Conservation (phyloP, 768 basidiomycete species). For the Lanmaoa pseudosensibilis region DNA sequence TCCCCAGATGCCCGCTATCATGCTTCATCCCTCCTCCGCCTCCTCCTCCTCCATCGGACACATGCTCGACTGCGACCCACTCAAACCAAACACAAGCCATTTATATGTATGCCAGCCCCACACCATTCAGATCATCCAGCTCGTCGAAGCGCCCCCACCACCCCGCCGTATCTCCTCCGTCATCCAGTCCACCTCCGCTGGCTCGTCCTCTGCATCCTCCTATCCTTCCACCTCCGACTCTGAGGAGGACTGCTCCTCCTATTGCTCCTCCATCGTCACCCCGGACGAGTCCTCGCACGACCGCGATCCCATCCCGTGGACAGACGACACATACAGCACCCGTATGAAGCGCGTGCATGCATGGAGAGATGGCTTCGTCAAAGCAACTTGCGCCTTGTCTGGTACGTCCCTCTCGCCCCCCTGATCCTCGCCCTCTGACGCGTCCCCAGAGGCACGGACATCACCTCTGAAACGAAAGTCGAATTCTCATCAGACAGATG, state of each 20-base stretch:
- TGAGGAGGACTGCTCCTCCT: constrained; percentile 59
- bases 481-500: constrained; percentile 41
- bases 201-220: constrained; percentile 40
- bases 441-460: constrained; percentile 20
- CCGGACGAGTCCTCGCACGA: constrained; percentile 37
- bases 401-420: constrained; percentile 35
- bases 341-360: constrained; percentile 68
- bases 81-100: constrained; percentile 40
- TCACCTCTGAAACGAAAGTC: constrained; percentile 50
- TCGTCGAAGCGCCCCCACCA: constrained; percentile 63
- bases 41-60: constrained; percentile 23
- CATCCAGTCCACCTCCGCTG: constrained; percentile 38
- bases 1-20: constrained; percentile 24
- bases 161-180: constrained; percentile 40
- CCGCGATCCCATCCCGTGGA: constrained; percentile 26
- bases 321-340: constrained; percentile 51
- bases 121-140: constrained; percentile 67
- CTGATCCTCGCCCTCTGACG: constrained; percentile 6
- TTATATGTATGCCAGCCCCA: constrained; percentile 50
- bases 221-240: constrained; percentile 36
- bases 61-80: constrained; percentile 31
- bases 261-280: constrained; percentile 66
- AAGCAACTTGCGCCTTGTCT: constrained; percentile 41
- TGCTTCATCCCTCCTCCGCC: constrained; percentile 27
- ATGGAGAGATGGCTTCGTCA: constrained; percentile 64